Evolutionary conservation across 768 basidiomycete genomes (phyloP).

Genomic region (Mycena venus): DNA sequence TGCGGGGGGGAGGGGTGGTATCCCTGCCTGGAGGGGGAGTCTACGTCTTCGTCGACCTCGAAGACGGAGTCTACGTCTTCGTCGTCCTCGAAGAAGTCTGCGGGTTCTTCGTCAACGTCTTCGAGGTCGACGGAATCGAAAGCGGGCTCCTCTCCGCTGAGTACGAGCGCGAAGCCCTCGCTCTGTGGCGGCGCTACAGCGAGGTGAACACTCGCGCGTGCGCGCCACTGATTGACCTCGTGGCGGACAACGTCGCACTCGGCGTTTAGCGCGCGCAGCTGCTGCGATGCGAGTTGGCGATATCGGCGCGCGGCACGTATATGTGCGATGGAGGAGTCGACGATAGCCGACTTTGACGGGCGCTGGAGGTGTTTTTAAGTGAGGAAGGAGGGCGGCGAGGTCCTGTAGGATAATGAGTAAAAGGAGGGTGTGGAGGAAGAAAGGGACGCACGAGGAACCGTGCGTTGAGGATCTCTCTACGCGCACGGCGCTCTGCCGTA

Average conservation of each 20-base stretch:
- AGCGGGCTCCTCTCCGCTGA: slow-evolving; percentile 63
- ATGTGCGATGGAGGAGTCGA: slow-evolving; percentile 81
- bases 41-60: background rate
- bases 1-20: slow-evolving; percentile 2
- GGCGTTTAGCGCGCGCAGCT: slow-evolving; percentile 59
- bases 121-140: slow-evolving; percentile 57
- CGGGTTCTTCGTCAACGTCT: slow-evolving; percentile 38
- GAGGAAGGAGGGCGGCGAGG: slow-evolving; percentile 78
- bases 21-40: background rate
- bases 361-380: slow-evolving; percentile 76
- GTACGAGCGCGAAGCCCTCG: slow-evolving; percentile 63
- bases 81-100: background rate
- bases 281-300: slow-evolving; percentile 66
- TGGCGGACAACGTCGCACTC: slow-evolving; percentile 40
- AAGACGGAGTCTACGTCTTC: background rate
- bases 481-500: slow-evolving; percentile 81
- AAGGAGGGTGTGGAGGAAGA: slow-evolving; percentile 42
- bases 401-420: slow-evolving; percentile 48
- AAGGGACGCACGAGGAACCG: slow-evolving; percentile 65
- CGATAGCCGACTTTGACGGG: slow-evolving; percentile 83
- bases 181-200: slow-evolving; percentile 57
- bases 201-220: slow-evolving; percentile 21
- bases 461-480: slow-evolving; percentile 80
- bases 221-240: slow-evolving; percentile 35
- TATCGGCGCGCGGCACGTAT: slow-evolving; percentile 72